Base-by-base conservation (phyloP, 2,329 filamentous ascomycete species). In the Fusarium camptoceras region DNA sequence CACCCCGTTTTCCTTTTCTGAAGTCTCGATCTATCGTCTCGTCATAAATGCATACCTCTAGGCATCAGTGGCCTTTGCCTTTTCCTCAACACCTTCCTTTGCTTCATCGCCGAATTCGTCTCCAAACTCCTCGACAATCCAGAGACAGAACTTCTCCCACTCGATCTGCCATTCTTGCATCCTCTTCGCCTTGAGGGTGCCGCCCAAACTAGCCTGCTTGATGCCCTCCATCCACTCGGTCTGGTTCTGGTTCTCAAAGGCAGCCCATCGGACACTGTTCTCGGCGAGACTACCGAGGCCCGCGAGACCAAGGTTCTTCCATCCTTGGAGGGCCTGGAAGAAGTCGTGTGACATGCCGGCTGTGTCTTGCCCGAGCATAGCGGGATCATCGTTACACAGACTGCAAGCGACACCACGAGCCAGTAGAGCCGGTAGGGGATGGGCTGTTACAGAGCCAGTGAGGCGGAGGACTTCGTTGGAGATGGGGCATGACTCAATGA, bases 81-180 rank as follows among this genome's bases (percentile, higher is more conserved):
- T 42, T 18, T 64, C 59, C 25, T 58, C 41, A 16, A 63, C 55
- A 11, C 76, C 74, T 25, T 66, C 60, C 30, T 57, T 49, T 20
- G 62, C 55, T 15, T 78, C 75, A 0, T 59, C 74, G 34, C 78
- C 83, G 57, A 88, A 95, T 79, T 94, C 89, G 1, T 86, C 84
- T 11, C 83, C 86, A 74, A 87, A 97, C 81, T 97, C 92, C 39
- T 89, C 85, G 12, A 97, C 91, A 46, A 98, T 85, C 94, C 94
- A 98, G 56, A 94, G 85, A 76, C 94, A 98, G 77, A 96, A 98
- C 76, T 88, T 86, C 83, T 98, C 95, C 89, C 94, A 98, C 72
- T 92, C 88, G 37, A 88, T 81, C 51, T 88, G 87, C 93, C 94
- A 98, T 78, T 94, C 86, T 78, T 89, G 89, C 79, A 98, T 80